Evolutionary conservation across 352 stramenopile species (phyloP), one percentile per base, ranked within the genome.

Genomic region (Thraustochytrium sp.): DNA sequence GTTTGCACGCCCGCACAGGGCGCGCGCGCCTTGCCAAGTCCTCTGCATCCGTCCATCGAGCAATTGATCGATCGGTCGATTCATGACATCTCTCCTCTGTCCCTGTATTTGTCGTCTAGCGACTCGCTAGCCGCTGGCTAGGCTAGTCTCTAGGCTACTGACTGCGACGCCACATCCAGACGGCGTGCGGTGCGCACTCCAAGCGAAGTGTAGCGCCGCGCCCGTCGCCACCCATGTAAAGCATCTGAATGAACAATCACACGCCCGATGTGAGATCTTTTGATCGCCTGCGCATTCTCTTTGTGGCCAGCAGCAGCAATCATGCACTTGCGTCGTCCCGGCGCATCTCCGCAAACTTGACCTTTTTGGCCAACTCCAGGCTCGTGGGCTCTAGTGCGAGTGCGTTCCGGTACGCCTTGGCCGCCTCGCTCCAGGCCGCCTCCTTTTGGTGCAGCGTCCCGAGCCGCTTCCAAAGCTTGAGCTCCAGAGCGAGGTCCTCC

Each of bases 281-380:
- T 55, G n/a, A n/a, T 55, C n/a, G 18, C 16, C 18, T 55, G n/a
- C n/a, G n/a, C 0, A 55, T 55, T 55, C n/a, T n/a, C n/a, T 55
- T 55, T n/a, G n/a, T n/a, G n/a, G n/a, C 16, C 48, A 55, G n/a
- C n/a, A 55, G n/a, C n/a, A 55, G 18, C 18, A 23, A 55, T 23
- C n/a, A 55, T 55, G 48, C 18, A 55, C 48, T 23, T n/a, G 48
- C n/a, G 48, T 72, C 26, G 8, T 49, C 8, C 26, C 21, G 29
- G 8, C 46, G 16, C 9, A 72, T n/a, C 68, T 80, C 46, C 26
- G 40, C 31, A 44, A 46, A n/a, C 51, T 80, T 80, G 53, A 80
- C 31, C 44, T 46, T 29, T 31, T 80, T 80, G 18, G 68, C 68
- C 23, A 80, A 8, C 42, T 68, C 53, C 3, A 77, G 36, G 42